These are phyloP conservation scores for Aspergillus niger DNA, from an alignment of 2,329 filamentous ascomycete genomes.

Conservation along the genomic window DNA sequence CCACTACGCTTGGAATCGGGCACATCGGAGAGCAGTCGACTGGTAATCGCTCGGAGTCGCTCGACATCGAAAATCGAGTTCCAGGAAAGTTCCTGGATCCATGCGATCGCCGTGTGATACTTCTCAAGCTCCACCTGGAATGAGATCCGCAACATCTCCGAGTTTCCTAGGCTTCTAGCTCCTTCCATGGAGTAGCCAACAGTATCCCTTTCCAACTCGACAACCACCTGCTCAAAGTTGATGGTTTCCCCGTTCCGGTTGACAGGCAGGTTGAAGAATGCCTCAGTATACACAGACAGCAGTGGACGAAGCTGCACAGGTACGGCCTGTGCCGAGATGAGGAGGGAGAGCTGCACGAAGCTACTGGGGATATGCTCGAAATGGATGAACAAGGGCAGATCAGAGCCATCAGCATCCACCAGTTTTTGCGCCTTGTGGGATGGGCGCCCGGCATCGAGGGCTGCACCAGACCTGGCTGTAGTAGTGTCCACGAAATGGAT, in stretches of 20 bases:
- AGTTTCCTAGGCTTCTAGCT: constrained; percentile 69
- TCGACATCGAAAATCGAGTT: constrained; percentile 83
- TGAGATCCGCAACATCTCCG: constrained; percentile 77
- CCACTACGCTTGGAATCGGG: constrained; percentile 90
- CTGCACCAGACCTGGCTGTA: constrained; percentile 79
- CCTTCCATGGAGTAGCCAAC: constrained; percentile 76
- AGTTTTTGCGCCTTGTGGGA: constrained; percentile 72
- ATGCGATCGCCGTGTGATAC: constrained; percentile 77
- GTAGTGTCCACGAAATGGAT: constrained; percentile 92
- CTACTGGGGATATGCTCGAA: constrained; percentile 93
- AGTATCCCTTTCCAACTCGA: constrained; percentile 87
- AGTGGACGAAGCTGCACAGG: constrained; percentile 83
- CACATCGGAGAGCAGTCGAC: constrained; percentile 85
- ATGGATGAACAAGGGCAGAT: constrained; percentile 85
- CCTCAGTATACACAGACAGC: constrained; percentile 79
- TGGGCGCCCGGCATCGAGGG: constrained; percentile 67
- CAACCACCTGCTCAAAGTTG: constrained; percentile 89
- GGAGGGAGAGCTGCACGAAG: constrained; percentile 82
- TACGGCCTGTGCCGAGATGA: constrained; percentile 75
- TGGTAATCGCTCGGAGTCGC: constrained; percentile 63
- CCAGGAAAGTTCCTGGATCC: constrained; percentile 84
- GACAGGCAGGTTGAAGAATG: constrained; percentile 93
- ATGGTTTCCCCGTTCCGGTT: constrained; percentile 72
- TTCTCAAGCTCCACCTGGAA: constrained; percentile 88
- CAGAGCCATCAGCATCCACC: constrained; percentile 68